Evolutionary conservation across 441 rosid genomes (phyloP), one percentile per base, ranked within the genome.

Genomic region (Biscutella laevigata): DNA sequence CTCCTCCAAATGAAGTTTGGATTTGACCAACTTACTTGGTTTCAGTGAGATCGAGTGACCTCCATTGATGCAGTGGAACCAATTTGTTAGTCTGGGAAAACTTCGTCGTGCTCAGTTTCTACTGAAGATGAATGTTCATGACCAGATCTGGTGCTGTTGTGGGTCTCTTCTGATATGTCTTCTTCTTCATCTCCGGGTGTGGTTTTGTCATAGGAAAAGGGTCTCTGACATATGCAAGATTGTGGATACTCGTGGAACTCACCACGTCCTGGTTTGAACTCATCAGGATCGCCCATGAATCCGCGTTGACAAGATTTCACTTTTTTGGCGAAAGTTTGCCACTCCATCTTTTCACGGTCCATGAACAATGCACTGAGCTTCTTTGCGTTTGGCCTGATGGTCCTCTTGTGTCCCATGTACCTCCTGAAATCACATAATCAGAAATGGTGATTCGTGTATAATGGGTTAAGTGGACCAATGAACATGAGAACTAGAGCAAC

Each of bases 281-380:
- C 94, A 61, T 88, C 84, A 0, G 97, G 99, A 73, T 92, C 97
- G 22, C 99, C 99, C 94, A 88, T 80, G 71, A 82, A 92, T 62
- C 95, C 99, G 58, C 88, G 88, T 65, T 92, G 95, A 66, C 73
- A 71, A 4, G 84, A 72, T 71, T 82, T 92, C 24, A 92, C 90
- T 67, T 78, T 88, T 61, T 67, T 83, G 54, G 95, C 69, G 40
- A 92, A 86, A 10, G 84, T 70, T 36, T 80, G 80, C 97, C 92
- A 88, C 50, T 73, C 82, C 94, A 86, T 88, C 69, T 49, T 61
- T 7, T 76, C 68, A 20, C 90, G 78, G 46, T 66, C 68, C 84
- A 70, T 72, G 62, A 92, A 84, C 66, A 92, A 66, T 29, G 83
- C 64, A 69, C 95, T 81, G 3, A 92, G 95, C 78, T 71, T 82